phyloP scores from a whole-genome alignment of 208 protist species.

The Trypanosoma cruzi region DNA sequence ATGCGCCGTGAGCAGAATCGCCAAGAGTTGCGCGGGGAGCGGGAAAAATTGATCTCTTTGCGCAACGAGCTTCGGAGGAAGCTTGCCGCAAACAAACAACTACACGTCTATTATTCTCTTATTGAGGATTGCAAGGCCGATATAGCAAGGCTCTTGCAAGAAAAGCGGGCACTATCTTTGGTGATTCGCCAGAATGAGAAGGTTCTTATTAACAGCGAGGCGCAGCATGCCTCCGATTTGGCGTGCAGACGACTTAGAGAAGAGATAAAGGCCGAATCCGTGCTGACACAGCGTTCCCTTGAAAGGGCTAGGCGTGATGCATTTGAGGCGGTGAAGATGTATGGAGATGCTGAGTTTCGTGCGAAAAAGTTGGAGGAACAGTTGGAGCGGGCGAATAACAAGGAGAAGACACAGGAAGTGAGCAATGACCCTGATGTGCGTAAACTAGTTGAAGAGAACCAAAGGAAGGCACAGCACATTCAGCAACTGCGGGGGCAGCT shows the following conservation, averaged over 20 bases:
- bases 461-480: conserved; percentile 38
- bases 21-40: conserved; percentile 52
- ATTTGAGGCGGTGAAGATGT: conserved; percentile 47
- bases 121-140: conserved; percentile 55
- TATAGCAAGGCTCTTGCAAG: conserved; percentile 48
- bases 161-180: conserved; percentile 59
- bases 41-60: conserved; percentile 39
- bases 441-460: conserved; percentile 37
- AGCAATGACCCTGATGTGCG: conserved; percentile 21
- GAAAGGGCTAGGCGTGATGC: conserved; percentile 58
- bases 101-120: conserved; percentile 45
- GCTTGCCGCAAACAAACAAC: conserved; percentile 40
- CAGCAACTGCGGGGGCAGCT: conserved; percentile 37
- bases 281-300: conserved; percentile 61
- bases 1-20: conserved; percentile 38
- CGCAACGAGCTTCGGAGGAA: conserved; percentile 47
- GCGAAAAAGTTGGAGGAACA: conserved; percentile 42
- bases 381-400: conserved; percentile 23
- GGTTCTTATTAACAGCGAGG: conserved; percentile 49
- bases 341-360: conserved; percentile 38
- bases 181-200: conserved; percentile 81
- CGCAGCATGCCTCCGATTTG: conserved; percentile 34
- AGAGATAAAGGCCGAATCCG: conserved; percentile 61
- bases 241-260: conserved; percentile 52
- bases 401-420: conserved; percentile 24